These are phyloP conservation scores for Pogostemon cablin DNA, from an alignment of 257 asterid species.

Conservation along the genomic window DNA sequence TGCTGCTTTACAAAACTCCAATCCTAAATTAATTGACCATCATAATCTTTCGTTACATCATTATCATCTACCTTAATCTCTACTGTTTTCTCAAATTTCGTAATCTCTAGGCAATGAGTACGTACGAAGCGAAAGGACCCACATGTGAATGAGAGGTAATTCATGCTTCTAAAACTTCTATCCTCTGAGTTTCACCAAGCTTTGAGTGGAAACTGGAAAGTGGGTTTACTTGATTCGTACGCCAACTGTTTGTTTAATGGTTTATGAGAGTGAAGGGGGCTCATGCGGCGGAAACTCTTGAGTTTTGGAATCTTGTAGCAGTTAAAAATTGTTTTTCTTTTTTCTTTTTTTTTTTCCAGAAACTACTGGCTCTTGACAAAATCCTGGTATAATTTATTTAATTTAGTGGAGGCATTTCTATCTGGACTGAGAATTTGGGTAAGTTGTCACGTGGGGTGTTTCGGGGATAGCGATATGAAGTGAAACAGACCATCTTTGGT, in stretches of 20 bases:
- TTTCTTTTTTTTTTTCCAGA: neutral
- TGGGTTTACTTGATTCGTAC: slow-evolving; percentile 27
- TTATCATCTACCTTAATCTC: neutral
- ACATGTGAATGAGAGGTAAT: slow-evolving; percentile 29
- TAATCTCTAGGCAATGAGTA: slow-evolving; percentile 57
- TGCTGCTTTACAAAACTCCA: slow-evolving; percentile 36
- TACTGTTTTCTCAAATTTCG: too few species aligned
- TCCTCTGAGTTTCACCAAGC: slow-evolving; percentile 29
- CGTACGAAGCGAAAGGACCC: slow-evolving; percentile 56
- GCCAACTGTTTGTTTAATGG: slow-evolving; percentile 30
- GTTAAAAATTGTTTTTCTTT: neutral
- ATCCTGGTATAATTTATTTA: too few species aligned
- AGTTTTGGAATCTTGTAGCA: slow-evolving; percentile 62
- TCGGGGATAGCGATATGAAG: slow-evolving; percentile 15
- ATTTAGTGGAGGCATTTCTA: slow-evolving; percentile 19
- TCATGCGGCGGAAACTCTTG: slow-evolving; percentile 44
- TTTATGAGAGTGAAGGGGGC: slow-evolving; percentile 18
- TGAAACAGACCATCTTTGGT: neutral
- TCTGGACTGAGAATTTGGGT: slow-evolving; percentile 50
- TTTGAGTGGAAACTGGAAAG: neutral
- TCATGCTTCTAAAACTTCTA: too few species aligned
- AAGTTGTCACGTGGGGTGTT: slow-evolving; percentile 25
- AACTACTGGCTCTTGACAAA: slow-evolving; percentile 27
- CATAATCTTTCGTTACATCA: neutral
- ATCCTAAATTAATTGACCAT: neutral